phyloP scores from a whole-genome alignment of 2,329 filamentous ascomycete genomes.

The Metarhizium robertsii region DNA sequence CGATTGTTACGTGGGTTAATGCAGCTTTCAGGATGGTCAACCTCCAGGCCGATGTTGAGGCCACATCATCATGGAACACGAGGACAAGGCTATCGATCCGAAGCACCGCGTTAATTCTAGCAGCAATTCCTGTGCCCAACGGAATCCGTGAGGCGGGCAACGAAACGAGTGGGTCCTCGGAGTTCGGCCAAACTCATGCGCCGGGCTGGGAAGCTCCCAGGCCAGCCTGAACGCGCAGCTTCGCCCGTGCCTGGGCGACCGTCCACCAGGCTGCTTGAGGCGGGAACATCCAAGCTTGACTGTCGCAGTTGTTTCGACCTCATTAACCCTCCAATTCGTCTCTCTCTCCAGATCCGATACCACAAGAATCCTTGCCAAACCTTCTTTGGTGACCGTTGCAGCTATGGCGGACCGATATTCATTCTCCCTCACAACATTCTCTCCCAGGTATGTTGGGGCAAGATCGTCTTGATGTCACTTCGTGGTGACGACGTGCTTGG shows the following conservation, averaged over 20 bases:
- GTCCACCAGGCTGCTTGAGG: conserved; percentile 7
- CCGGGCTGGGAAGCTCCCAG: conserved; percentile 11
- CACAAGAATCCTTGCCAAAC: background rate
- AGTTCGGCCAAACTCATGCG: conserved; percentile 17
- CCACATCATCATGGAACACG: conserved; percentile 18
- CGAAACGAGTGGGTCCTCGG: background rate
- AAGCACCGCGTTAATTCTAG: conserved; percentile 1
- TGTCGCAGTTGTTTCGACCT: conserved; percentile 15
- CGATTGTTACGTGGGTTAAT: background rate
- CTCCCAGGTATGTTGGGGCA: conserved; percentile 70
- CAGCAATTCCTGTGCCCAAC: background rate
- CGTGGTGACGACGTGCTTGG: conserved; percentile 8
- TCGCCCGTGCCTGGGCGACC: conserved; percentile 24
- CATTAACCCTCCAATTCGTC: conserved; percentile 4
- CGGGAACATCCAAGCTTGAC: conserved; percentile 24
- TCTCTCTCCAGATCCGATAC: conserved; percentile 8
- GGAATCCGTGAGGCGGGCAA: background rate
- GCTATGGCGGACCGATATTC: conserved; percentile 97
- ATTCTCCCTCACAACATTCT: conserved; percentile 99
- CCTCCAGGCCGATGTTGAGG: conserved; percentile 16
- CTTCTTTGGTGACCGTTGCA: conserved; percentile 11
- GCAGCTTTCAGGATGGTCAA: conserved; percentile 10
- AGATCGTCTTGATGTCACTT: conserved; percentile 11
- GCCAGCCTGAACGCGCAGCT: conserved; percentile 29
- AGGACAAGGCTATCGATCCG: background rate